Conservation (phyloP, 2,329 filamentous ascomycete genomes). For the Cladophialophora immunda region DNA sequence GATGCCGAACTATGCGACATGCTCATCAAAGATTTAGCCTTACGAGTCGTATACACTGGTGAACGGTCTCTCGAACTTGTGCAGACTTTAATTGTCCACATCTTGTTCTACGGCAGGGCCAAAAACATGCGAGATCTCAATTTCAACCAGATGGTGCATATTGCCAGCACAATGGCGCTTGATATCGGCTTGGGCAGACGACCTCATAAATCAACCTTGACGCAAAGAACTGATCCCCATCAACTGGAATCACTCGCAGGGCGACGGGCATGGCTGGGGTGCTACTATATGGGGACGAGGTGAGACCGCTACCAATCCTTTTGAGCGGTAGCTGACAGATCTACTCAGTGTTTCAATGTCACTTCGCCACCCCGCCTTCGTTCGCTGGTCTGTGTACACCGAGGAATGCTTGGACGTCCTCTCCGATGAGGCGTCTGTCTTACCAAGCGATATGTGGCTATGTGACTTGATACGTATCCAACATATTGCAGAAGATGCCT, state of each 20-base stretch:
- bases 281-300: slow-evolving; percentile 67
- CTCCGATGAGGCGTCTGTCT: slow-evolving; percentile 62
- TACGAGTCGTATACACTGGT: slow-evolving; percentile 75
- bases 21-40: slow-evolving; percentile 75
- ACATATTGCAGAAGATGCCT: slow-evolving; percentile 74
- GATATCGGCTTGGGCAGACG: slow-evolving; percentile 78
- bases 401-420: slow-evolving; percentile 68
- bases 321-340: neutral
- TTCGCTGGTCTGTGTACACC: slow-evolving; percentile 70
- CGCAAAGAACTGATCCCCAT: slow-evolving; percentile 48
- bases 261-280: slow-evolving; percentile 68
- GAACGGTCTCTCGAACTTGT: slow-evolving; percentile 85
- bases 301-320: slow-evolving; percentile 42
- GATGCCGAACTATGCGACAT: slow-evolving; percentile 72
- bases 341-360: slow-evolving; percentile 61
- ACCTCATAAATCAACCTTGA: slow-evolving; percentile 48
- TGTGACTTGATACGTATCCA: slow-evolving; percentile 67
- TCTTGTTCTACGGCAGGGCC: slow-evolving; percentile 87
- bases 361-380: slow-evolving; percentile 64
- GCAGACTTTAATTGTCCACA: slow-evolving; percentile 76
- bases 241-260: slow-evolving; percentile 55
- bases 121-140: slow-evolving; percentile 85
- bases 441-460: slow-evolving; percentile 64
- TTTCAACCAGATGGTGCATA: slow-evolving; percentile 85
- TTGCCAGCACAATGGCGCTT: slow-evolving; percentile 80